These are phyloP conservation scores for Pythium oligandrum DNA, from an alignment of 352 stramenopile genomes.

Conservation along the genomic window DNA sequence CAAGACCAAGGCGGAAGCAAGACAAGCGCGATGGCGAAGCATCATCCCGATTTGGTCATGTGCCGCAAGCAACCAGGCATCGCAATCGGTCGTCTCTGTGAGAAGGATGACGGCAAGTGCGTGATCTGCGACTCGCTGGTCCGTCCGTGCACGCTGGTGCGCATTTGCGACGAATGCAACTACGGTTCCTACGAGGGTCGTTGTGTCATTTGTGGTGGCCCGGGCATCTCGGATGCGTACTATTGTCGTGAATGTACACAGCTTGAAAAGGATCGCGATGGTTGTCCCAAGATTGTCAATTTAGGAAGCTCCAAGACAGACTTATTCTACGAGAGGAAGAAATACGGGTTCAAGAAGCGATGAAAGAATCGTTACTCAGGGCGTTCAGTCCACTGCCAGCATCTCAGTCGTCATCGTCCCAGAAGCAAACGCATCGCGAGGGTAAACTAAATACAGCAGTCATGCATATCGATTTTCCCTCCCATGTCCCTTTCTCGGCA, in stretches of 20 bases:
- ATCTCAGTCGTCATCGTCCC: too few species aligned
- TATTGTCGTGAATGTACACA: conserved; percentile 99
- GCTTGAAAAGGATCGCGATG: conserved; percentile 95
- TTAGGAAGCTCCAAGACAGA: conserved; percentile 93
- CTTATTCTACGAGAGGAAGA: conserved; percentile 99
- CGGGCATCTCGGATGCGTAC: conserved; percentile 98
- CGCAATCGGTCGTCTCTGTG: conserved; percentile 95
- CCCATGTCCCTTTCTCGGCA: too few species aligned
- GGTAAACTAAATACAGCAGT: too few species aligned
- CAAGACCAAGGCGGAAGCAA: background rate
- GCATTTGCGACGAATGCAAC: conserved; percentile 99
- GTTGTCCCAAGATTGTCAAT: conserved; percentile 99
- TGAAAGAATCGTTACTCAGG: conserved; percentile 16
- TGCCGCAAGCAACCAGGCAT: conserved; percentile 99
- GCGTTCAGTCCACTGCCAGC: background rate
- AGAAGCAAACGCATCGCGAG: too few species aligned
- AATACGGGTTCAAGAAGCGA: conserved; percentile 93
- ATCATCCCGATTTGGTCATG: conserved; percentile 99
- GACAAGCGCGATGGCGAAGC: conserved; percentile 92
- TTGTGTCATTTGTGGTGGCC: conserved; percentile 97
- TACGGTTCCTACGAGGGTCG: conserved; percentile 96
- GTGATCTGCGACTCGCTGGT: conserved; percentile 99
- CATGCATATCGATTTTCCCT: too few species aligned
- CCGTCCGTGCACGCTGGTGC: conserved; percentile 94
- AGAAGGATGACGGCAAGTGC: conserved; percentile 99